phyloP scores from a whole-genome alignment of 2,329 filamentous ascomycete species.

The Sporothrix euskadiensis region DNA sequence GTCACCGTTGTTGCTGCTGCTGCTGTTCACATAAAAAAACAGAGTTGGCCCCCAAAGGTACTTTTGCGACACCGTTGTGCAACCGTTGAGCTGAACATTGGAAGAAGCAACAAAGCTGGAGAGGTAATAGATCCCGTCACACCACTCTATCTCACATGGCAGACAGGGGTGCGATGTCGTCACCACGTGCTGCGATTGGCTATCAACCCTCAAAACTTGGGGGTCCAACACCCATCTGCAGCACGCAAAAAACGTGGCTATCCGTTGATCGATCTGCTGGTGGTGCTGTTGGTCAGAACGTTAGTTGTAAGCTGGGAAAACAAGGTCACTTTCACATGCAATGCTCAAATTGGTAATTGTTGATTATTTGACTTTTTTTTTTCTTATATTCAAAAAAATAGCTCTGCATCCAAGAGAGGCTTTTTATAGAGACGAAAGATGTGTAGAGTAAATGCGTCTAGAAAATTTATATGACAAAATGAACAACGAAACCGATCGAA shows the following conservation, averaged over 20 bases:
- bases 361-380: not conserved
- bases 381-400: not conserved
- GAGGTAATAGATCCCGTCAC: conserved; percentile 1
- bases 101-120: not conserved
- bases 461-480: not conserved
- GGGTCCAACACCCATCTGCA: not conserved
- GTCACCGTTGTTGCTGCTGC: not conserved
- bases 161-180: not conserved
- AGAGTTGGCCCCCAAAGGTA: not conserved
- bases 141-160: not conserved
- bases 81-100: not conserved
- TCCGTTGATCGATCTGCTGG: not conserved
- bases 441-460: not conserved
- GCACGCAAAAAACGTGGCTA: conserved; percentile 3
- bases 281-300: not conserved
- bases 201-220: not conserved
- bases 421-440: not conserved
- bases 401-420: not conserved
- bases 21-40: too few relatives aligned
- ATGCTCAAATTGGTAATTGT: not conserved
- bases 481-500: not conserved
- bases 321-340: not conserved
- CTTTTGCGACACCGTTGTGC: not conserved
- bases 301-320: not conserved
- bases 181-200: not conserved